These are phyloP conservation scores for Pseudogymnoascus sp. DNA, from an alignment of 2,329 filamentous ascomycete species.

Conservation along the genomic window DNA sequence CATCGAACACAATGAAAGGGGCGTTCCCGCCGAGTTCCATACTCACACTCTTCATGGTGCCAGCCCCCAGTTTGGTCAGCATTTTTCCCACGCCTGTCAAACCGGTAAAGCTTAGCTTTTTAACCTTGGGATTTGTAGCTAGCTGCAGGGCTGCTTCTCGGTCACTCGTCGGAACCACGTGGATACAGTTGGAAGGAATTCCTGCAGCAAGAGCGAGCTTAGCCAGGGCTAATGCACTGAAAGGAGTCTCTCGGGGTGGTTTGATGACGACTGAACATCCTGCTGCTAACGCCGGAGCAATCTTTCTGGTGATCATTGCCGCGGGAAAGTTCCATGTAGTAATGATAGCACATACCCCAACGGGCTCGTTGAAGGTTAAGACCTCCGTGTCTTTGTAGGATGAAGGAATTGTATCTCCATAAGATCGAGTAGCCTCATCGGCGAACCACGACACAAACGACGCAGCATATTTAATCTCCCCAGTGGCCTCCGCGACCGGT, in stretches of 20 bases:
- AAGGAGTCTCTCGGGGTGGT: slow-evolving; percentile 60
- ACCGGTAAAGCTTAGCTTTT: slow-evolving; percentile 55
- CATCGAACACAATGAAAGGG: slow-evolving; percentile 41
- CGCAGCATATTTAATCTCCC: slow-evolving; percentile 44
- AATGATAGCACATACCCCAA: no score
- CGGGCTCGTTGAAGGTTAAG: slow-evolving; percentile 65
- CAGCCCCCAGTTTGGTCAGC: slow-evolving; percentile 49
- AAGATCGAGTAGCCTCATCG: slow-evolving; percentile 40
- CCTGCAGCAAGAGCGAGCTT: slow-evolving; percentile 45
- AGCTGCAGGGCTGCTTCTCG: slow-evolving; percentile 36
- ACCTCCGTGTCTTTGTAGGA: slow-evolving; percentile 25
- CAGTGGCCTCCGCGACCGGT: slow-evolving; percentile 41
- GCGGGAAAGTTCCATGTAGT: slow-evolving; percentile 42
- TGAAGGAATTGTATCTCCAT: no score
- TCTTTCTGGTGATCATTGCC: slow-evolving; percentile 60
- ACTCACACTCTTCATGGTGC: slow-evolving; percentile 55
- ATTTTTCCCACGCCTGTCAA: slow-evolving; percentile 53
- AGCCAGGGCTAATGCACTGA: slow-evolving; percentile 45
- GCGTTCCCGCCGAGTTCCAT: slow-evolving; percentile 49
- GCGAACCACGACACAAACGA: slow-evolving; percentile 49
- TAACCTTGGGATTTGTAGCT: slow-evolving; percentile 48
- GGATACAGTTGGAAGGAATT: slow-evolving; percentile 51
- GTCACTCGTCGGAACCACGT: slow-evolving; percentile 50
- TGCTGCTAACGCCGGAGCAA: slow-evolving; percentile 57
- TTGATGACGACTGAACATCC: slow-evolving; percentile 34